Base-by-base conservation (phyloP, 2,329 filamentous ascomycete genomes). In the Alternaria brassicae region DNA sequence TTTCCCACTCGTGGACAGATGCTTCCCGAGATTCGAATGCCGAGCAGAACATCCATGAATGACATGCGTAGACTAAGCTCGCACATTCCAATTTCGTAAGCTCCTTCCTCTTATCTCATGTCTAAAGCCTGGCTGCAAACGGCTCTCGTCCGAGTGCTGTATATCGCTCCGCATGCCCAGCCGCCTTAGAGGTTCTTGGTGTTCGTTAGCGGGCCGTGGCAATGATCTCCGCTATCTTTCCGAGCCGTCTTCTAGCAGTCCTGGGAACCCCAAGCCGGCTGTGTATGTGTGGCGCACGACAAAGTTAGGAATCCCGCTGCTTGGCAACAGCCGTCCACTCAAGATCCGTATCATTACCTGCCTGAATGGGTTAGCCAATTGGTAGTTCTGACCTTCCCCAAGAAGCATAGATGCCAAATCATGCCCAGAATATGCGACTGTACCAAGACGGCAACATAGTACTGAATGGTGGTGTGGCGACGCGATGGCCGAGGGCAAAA, bases 341-440 rank as follows among this genome's bases (percentile, higher is more conserved):
- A 48, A 34, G 36, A n/a, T 28, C n/a, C 39, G 13, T 36, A 53
- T 17, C 6, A 19, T 12, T 39, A 63, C 58, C 61, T 63, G 56
- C 58, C 53, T 15, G 8, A 61, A 50, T 23, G 10, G 48, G 58
- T 54, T 61, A 61, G 51, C 7, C 23, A n/a, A 25, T 17, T n/a
- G 2, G 21, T 25, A 41, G 48, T 37, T 17, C 13, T 34, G 55
- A 63, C 61, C 61, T 63, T 63, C 61, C 59, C 12, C 27, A 63
- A 51, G 4, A n/a, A 63, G 61, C 21, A 56, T 63, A 37, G 53
- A 58, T 48, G 58, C 58, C 58, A 63, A 61, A 45, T 21, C 13
- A 10, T 48, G 58, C 58, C 61, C 50, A 61, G 58, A 62, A 21
- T 21, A 45, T 53, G 41, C 25, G 23, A 50, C 47, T 27, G 44